phyloP scores from a whole-genome alignment of 2,329 filamentous ascomycete species.

The Penicillium hordei region DNA sequence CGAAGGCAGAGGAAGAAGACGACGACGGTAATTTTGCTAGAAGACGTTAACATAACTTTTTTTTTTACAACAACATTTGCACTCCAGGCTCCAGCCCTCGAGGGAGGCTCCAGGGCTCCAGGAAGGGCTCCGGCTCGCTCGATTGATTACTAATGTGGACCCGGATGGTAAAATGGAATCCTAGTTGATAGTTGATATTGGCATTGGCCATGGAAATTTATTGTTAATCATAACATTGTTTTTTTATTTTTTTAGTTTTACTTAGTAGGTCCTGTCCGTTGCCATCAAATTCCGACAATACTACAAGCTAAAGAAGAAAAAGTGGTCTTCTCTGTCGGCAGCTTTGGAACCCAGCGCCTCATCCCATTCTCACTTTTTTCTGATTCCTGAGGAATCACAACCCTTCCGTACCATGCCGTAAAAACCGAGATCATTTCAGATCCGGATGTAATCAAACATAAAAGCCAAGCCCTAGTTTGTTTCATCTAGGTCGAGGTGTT shows the following conservation, averaged over 20 bases:
- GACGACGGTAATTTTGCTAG: not conserved
- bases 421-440: constrained; percentile 3
- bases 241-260: not conserved
- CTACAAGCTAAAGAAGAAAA: not conserved
- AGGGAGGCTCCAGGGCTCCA: not conserved
- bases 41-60: too few relatives aligned
- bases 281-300: not conserved
- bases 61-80: not conserved
- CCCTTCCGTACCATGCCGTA: not conserved
- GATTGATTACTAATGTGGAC: not conserved
- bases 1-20: not conserved
- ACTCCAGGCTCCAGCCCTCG: not conserved
- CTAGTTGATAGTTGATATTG: not conserved
- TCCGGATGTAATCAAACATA: constrained; percentile 5
- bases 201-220: not conserved
- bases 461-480: constrained; percentile 22
- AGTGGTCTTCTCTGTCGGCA: not conserved
- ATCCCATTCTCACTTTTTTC: not conserved
- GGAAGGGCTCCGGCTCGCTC: not conserved
- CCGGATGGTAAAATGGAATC: too few relatives aligned
- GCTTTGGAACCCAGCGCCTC: not conserved
- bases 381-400: not conserved
- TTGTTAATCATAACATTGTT: not conserved
- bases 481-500: constrained; percentile 25
- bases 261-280: not conserved